Conservation (phyloP, 2,329 filamentous ascomycete species). For the Diaporthe citrichinensis region DNA sequence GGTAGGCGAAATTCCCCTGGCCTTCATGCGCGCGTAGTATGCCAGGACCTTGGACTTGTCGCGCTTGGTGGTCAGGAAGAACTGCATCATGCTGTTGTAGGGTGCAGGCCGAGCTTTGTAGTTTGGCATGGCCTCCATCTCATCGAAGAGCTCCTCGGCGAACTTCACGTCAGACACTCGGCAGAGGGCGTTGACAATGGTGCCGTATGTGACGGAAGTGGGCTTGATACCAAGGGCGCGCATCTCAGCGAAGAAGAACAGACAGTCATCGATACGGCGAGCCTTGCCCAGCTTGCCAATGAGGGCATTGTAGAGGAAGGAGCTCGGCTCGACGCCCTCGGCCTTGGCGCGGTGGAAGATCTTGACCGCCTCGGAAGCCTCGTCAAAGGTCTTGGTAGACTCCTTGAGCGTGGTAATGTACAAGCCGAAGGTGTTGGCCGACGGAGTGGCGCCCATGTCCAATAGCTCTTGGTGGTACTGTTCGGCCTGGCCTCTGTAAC, state of each 20-base stretch:
- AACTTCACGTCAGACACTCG: conserved; percentile 98
- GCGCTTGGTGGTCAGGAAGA: conserved; percentile 97
- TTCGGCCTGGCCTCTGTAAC: conserved; percentile 84
- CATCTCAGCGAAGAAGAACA: conserved; percentile 99
- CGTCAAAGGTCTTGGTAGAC: conserved; percentile 96
- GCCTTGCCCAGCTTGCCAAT: conserved; percentile 99
- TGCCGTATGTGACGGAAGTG: conserved; percentile 97
- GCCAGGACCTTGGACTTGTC: conserved; percentile 93
- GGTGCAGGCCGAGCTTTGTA: conserved; percentile 98
- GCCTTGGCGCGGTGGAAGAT: conserved; percentile 95
- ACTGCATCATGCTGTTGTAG: conserved; percentile 99
- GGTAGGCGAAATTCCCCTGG: conserved; percentile 88
- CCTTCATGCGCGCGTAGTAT: conserved; percentile 96
- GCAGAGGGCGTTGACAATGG: conserved; percentile 97
- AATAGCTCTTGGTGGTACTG: conserved; percentile 93
- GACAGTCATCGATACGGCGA: conserved; percentile 95
- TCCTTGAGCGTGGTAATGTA: conserved; percentile 99
- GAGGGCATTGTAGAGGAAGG: conserved; percentile 97
- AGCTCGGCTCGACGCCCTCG: conserved; percentile 95
- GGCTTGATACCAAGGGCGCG: conserved; percentile 91
- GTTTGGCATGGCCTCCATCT: conserved; percentile 99
- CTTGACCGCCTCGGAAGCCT: conserved; percentile 95
- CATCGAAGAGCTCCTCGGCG: conserved; percentile 96
- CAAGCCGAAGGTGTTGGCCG: conserved; percentile 96
- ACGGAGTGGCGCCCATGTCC: conserved; percentile 90